Percentiles rank a stretch among this genome's conserved stretches.
These are phyloP conservation scores for Suillus luteus DNA, from an alignment of 768 basidiomycete genomes.

Conservation along the genomic window DNA sequence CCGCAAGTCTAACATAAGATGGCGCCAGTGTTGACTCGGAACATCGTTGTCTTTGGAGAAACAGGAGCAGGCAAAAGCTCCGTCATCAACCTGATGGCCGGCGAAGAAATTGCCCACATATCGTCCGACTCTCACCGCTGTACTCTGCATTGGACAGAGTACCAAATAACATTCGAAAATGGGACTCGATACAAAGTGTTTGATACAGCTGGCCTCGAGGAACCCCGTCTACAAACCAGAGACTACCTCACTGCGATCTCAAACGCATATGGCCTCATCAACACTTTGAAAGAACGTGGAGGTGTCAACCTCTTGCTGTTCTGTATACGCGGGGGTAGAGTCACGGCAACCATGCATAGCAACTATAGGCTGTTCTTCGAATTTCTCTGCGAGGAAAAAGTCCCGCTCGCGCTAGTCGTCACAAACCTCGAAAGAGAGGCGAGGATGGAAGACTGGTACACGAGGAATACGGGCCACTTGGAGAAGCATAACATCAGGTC, in stretches of 20 bases:
- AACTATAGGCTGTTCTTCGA: slow-evolving; percentile 47
- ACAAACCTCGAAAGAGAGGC: slow-evolving; percentile 43
- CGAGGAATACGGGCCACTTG: slow-evolving; percentile 29
- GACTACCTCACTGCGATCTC: slow-evolving; percentile 32
- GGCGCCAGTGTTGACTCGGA: slow-evolving; percentile 21
- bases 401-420: slow-evolving; percentile 34
- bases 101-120: slow-evolving; percentile 23
- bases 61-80: slow-evolving; percentile 41
- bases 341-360: slow-evolving; percentile 37
- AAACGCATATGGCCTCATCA: slow-evolving; percentile 37
- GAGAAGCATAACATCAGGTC: slow-evolving; percentile 28
- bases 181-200: slow-evolving; percentile 27
- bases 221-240: slow-evolving; percentile 29
- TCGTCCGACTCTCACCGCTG: slow-evolving; percentile 36
- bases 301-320: slow-evolving; percentile 46
- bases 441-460: slow-evolving; percentile 39
- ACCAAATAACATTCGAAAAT: slow-evolving; percentile 26
- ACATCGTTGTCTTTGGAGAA: slow-evolving; percentile 48
- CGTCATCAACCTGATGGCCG: slow-evolving; percentile 36
- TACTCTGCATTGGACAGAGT: slow-evolving; percentile 37
- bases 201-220: slow-evolving; percentile 41
- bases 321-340: slow-evolving; percentile 43
- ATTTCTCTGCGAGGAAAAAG: slow-evolving; percentile 40
- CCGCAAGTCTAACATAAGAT: neutral
- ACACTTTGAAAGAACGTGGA: slow-evolving; percentile 27